Evolutionary conservation across 1,139 yeast species (phyloP).

Genomic region (Yamadazyma sp.): DNA sequence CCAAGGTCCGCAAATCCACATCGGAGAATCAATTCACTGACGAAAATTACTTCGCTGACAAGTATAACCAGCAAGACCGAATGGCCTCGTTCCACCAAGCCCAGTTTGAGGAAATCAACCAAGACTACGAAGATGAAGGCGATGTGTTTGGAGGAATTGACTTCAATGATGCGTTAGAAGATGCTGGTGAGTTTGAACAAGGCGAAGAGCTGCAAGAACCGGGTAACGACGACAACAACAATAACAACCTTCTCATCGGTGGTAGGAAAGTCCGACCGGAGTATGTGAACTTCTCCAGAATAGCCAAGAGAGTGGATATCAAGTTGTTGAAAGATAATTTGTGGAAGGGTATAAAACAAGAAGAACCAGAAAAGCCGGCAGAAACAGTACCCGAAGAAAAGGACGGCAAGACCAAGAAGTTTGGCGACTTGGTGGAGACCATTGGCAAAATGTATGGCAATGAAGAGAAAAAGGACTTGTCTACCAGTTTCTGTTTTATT

Average conservation of each 20-base stretch:
- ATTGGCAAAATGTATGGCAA: constrained; percentile 54
- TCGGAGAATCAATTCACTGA: constrained; percentile 43
- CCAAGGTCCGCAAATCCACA: constrained; percentile 18
- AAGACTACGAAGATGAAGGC: constrained; percentile 35
- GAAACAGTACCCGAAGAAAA: constrained; percentile 13
- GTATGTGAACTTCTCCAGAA: constrained; percentile 70
- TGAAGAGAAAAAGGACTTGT: constrained; percentile 61
- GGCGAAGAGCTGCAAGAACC: constrained; percentile 19
- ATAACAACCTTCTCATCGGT: constrained; percentile 29
- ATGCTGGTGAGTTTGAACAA: constrained; percentile 14
- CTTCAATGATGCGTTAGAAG: constrained; percentile 45
- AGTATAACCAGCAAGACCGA: constrained; percentile 47
- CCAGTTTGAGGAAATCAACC: constrained; percentile 42
- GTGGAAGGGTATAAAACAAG: constrained; percentile 59
- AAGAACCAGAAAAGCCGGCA: constrained; percentile 7
- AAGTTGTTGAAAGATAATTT: constrained; percentile 75
- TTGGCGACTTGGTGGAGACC: constrained; percentile 49
- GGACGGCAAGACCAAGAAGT: constrained; percentile 18
- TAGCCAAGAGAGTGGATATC: constrained; percentile 85
- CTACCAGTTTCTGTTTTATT: constrained; percentile 86
- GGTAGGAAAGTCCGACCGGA: constrained; percentile 53
- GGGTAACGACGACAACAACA: constrained; percentile 9
- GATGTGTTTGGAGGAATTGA: constrained; percentile 45
- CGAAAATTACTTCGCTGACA: constrained; percentile 74
- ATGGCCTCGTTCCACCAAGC: constrained; percentile 47